Base-by-base conservation (phyloP, 805 yeast species). In the Lachancea lanzarotensis region DNA sequence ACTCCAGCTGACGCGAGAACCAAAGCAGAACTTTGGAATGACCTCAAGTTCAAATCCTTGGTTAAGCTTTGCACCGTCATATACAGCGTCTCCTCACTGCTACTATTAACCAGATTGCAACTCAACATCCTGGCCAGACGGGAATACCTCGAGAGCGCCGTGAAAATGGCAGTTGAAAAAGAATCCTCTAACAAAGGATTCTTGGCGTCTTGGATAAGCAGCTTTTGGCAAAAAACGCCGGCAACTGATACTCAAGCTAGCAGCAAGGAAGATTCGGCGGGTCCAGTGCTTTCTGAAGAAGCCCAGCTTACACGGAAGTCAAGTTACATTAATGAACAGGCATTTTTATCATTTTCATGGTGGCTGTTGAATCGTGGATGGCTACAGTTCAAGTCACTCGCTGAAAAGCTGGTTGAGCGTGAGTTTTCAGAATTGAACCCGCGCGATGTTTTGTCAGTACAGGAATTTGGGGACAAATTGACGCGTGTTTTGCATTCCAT, bases 301-400 rank as follows among this genome's bases (percentile, higher is more conserved):
- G 37, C 26, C 35, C 37, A 19, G 34, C 41, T 33, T 26, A 43
- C 35, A 52, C 51, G 29, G 53, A 50, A 34, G 53, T 62, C 56
- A 31, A 75, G 76, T 52, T 79, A 82, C 57, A 65, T 75, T 29
- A 73, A 82, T 32, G 93, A 84, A 55, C 91, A 93, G 55, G 83
- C 88, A 41, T 91, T 84, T 60, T 70, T 91, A 38, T 83, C 95
- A 0, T 75, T 88, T 50, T 82, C 90, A 49, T 91, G 97, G 96
- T 91, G 96, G 96, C 64, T 91, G 38, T 70, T 91, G 41, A 89
- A 91, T 62, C 78, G 81, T 51, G 98, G 98, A 0, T 88, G 93
- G 89, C 55, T 72, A 18, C 67, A 71, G 29, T 66, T 86, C 30
- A 71, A 77, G 18, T 66, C 70, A 25, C 64, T 72, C 17, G 76